A percentile compares a stretch with the other conserved stretches of the same genome.
Evolutionary conservation across 495 filamentous ascomycete species (phyloP).

Genomic region (Daldinia loculata): DNA sequence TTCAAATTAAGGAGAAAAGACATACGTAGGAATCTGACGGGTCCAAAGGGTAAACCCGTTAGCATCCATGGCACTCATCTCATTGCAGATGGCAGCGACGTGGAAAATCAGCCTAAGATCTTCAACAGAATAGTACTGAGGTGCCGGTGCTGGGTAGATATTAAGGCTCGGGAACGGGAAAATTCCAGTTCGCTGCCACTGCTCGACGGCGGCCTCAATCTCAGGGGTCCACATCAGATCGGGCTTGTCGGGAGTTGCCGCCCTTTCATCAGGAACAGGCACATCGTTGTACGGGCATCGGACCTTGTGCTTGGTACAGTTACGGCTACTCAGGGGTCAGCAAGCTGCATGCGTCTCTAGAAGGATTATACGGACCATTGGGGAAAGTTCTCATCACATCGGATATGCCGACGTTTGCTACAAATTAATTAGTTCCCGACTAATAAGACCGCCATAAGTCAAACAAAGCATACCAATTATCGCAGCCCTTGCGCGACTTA

Average conservation of each 20-base stretch:
- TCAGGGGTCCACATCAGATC: conserved; percentile 84
- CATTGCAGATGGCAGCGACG: conserved; percentile 82
- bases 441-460: background rate
- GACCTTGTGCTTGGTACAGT: conserved; percentile 98
- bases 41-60: conserved; percentile 90
- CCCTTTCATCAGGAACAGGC: conserved; percentile 69
- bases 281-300: conserved; percentile 96
- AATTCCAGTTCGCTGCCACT: conserved; percentile 83
- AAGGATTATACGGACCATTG: conserved; percentile 76
- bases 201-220: conserved; percentile 79
- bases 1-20: conserved; percentile 17
- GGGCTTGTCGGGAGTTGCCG: conserved; percentile 72
- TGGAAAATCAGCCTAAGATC: conserved; percentile 92
- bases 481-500: conserved; percentile 96
- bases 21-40: conserved; percentile 89
- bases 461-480: conserved; percentile 70
- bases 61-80: conserved; percentile 78
- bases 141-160: conserved; percentile 71
- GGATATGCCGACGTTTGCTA: conserved; percentile 91
- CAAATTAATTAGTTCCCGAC: conserved; percentile 34
- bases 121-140: conserved; percentile 71
- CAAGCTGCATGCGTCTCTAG: conserved; percentile 9
- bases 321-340: conserved; percentile 70
- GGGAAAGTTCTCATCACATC: conserved; percentile 96
- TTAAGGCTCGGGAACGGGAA: conserved; percentile 88